phyloP scores from a whole-genome alignment of 2,329 filamentous ascomycete genomes.

The Colletotrichum brevisporum region DNA sequence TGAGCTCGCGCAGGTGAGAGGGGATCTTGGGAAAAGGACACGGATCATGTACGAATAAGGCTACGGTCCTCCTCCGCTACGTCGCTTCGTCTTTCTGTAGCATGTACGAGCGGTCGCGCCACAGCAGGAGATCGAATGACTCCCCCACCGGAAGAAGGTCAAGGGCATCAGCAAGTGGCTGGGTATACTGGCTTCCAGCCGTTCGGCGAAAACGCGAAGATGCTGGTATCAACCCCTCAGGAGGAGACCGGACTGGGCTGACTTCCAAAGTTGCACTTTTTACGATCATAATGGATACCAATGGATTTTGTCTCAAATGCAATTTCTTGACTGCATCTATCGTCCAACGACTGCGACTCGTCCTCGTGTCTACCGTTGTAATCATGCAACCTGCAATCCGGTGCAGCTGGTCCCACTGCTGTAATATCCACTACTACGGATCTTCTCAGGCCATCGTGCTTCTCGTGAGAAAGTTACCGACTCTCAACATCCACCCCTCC shows the following conservation, averaged over 20 bases:
- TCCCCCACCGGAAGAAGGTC: background rate
- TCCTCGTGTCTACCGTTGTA: constrained; percentile 29
- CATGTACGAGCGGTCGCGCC: too few relatives aligned
- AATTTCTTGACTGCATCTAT: constrained; percentile 35
- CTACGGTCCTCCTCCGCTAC: background rate
- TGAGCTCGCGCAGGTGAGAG: constrained; percentile 63
- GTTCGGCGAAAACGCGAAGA: constrained; percentile 25
- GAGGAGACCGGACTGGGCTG: constrained; percentile 5
- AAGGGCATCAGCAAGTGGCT: too few relatives aligned
- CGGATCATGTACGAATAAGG: background rate
- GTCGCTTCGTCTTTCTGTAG: too few relatives aligned
- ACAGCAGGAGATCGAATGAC: too few relatives aligned
- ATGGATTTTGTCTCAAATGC: constrained; percentile 29
- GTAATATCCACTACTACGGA: background rate
- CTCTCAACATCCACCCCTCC: constrained; percentile 1
- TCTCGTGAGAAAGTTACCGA: constrained; percentile 30
- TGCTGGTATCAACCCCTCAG: constrained; percentile 6
- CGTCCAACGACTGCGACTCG: constrained; percentile 13
- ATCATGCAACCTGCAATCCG: too few relatives aligned
- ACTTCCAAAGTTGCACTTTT: constrained; percentile 1
- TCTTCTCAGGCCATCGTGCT: constrained; percentile 21
- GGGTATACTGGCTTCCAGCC: too few relatives aligned
- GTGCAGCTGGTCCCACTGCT: constrained; percentile 22
- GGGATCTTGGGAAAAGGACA: background rate
- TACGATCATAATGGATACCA: background rate